phyloP scores from a whole-genome alignment of 2,329 filamentous ascomycete species.

The Mycogone perniciosa region DNA sequence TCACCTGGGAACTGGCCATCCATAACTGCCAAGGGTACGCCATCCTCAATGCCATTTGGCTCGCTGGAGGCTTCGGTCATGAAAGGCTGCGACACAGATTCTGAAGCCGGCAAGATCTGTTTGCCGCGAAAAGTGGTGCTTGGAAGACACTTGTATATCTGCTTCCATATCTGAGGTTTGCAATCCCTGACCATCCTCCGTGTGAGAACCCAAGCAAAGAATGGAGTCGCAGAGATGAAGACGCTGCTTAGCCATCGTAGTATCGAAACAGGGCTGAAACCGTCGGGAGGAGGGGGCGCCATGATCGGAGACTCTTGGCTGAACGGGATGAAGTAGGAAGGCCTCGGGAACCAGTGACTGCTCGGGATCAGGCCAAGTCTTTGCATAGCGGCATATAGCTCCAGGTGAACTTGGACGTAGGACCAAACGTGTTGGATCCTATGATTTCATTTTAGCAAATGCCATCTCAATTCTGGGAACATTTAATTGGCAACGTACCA shows the following conservation, averaged over 20 bases:
- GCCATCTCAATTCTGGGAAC: not conserved
- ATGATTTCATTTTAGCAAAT: not conserved
- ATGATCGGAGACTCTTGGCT: conserved; percentile 44
- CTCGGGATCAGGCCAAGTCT: conserved; percentile 41
- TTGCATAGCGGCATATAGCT: conserved; percentile 48
- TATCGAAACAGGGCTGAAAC: conserved; percentile 33
- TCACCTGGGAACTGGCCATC: conserved; percentile 25
- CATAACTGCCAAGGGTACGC: not conserved
- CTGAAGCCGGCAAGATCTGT: conserved; percentile 17
- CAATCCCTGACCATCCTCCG: conserved; percentile 32
- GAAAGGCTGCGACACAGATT: conserved; percentile 1
- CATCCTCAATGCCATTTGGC: conserved; percentile 3
- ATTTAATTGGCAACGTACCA: conserved; percentile 19
- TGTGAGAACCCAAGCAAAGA: conserved; percentile 40
- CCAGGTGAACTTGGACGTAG: conserved; percentile 44
- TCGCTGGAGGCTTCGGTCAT: conserved; percentile 6
- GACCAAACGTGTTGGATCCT: conserved; percentile 30
- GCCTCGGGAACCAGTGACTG: conserved; percentile 36
- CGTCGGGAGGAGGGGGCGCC: conserved; percentile 36
- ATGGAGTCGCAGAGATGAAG: conserved; percentile 39
- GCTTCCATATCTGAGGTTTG: conserved; percentile 30
- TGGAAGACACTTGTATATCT: conserved; percentile 36
- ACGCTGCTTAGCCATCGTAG: conserved; percentile 37
- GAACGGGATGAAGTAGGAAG: conserved; percentile 50
- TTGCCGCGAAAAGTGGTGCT: conserved; percentile 29